Conservation (phyloP, 345 rosid genomes). For the Populus deltoides region DNA sequence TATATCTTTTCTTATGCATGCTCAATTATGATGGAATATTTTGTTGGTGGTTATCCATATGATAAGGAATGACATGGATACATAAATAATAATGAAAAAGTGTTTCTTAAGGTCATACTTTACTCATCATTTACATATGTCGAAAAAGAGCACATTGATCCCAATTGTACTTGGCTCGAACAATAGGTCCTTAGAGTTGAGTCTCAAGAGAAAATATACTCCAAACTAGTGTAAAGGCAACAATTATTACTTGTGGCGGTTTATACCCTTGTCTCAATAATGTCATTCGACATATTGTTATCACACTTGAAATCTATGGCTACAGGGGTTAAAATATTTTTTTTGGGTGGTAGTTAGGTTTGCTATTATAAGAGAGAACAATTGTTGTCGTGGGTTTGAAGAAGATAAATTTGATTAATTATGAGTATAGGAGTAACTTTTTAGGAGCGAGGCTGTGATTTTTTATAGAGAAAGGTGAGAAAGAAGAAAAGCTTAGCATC, state of each 20-base stretch:
- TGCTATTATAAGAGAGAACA: too few relatives aligned
- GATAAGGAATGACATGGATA: constrained; percentile 98
- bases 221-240: constrained; percentile 87
- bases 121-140: constrained; percentile 81
- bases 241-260: constrained; percentile 93
- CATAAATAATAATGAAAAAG: constrained; percentile 81
- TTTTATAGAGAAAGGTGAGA: too few relatives aligned
- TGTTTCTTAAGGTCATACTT: constrained; percentile 89
- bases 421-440: too few relatives aligned
- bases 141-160: constrained; percentile 83
- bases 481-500: too few relatives aligned
- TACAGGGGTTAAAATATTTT: too few relatives aligned
- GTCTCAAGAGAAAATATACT: constrained; percentile 83
- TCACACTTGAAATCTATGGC: constrained; percentile 93
- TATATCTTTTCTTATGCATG: constrained; percentile 62
- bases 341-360: rapidly evolving
- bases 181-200: constrained; percentile 98
- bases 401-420: too few relatives aligned
- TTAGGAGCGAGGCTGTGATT: too few relatives aligned
- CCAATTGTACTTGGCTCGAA: constrained; percentile 80
- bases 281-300: constrained; percentile 92
- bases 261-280: constrained; percentile 96
- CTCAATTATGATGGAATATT: constrained; percentile 55
- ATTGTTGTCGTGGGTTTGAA: too few relatives aligned
- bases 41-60: constrained; percentile 73